Evolutionary conservation across 352 stramenopile genomes (phyloP), one percentile per base, ranked within the genome.

Genomic region (Pythium dissotocum): DNA sequence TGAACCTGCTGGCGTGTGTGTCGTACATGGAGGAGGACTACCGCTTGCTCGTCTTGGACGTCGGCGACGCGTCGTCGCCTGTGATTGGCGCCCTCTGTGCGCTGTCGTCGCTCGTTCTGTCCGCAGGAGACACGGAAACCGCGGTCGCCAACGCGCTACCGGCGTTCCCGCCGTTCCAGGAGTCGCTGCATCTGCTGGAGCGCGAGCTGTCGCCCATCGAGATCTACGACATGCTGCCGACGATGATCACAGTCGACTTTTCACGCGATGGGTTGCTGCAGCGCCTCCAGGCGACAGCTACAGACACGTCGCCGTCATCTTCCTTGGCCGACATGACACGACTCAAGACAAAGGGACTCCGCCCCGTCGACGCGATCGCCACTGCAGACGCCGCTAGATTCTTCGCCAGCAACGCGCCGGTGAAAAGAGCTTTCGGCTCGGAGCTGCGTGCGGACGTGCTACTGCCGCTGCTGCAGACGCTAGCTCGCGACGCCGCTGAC

Each of bases 31-130:
- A 91, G 35, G 69, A 87, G 13, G 82, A 91, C 67, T 82, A 82
- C 24, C 65, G 72, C 0, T 13, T 89, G n/a, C 62, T 93, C 10
- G 28, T 93, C 14, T 55, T 93, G 44, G 82, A 90, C 40, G 66
- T 75, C 13, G 44, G 52, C 10, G 62, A 75, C 46, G 52, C 49
- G 4, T 61, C 51, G 4, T 51, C 32, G 18, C 58, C 63, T 5
- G n/a, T 88, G 28, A 59, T 76, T 18, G 81, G 83, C 16, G 71
- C 71, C 14, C 57, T 91, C 16, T 90, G 75, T 38, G 71, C 74
- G 58, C 68, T 93, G 36, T 91, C 85, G 52, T 93, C 85, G 63
- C 70, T 93, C 24, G 81, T 91, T 24, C 52, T 93, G 36, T 80
- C 71, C 4, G 80, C 71, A 32, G 78, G 59, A 30, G 77, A 86